phyloP scores from a whole-genome alignment of 2,329 filamentous ascomycete genomes.

The Claviceps lovelessii region DNA sequence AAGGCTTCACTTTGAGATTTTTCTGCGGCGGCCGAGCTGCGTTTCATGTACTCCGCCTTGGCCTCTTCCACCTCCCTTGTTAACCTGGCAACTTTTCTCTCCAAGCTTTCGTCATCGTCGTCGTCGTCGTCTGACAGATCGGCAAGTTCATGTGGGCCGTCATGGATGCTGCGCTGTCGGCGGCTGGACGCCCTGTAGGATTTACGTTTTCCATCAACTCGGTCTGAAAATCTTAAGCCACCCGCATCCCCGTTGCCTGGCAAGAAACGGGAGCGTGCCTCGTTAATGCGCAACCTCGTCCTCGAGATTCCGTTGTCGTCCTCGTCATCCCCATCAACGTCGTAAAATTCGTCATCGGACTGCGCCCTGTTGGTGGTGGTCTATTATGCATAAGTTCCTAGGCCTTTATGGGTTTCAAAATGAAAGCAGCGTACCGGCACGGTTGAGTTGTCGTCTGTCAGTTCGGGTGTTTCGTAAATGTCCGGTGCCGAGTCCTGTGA shows the following conservation, averaged over 20 bases:
- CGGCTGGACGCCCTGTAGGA: constrained; percentile 67
- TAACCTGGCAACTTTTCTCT: constrained; percentile 66
- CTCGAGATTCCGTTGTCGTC: constrained; percentile 52
- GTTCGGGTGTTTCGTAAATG: constrained; percentile 89
- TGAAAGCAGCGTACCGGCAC: constrained; percentile 46
- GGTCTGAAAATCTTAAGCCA: constrained; percentile 79
- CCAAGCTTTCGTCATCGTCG: constrained; percentile 57
- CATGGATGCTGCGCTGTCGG: constrained; percentile 45
- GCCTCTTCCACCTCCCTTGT: constrained; percentile 69
- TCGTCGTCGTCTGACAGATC: constrained; percentile 63
- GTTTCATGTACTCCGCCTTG: constrained; percentile 46
- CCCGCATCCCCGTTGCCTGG: constrained; percentile 61
- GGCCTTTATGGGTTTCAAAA: not conserved
- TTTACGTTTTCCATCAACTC: constrained; percentile 66
- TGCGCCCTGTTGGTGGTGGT: constrained; percentile 40
- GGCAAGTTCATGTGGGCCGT: constrained; percentile 53
- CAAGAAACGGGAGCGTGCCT: constrained; percentile 68
- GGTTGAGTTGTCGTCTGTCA: constrained; percentile 81
- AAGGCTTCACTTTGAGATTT: constrained; percentile 32
- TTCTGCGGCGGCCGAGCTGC: constrained; percentile 31
- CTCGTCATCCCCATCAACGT: constrained; percentile 52
- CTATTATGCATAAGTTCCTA: constrained; percentile 21
- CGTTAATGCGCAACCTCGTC: constrained; percentile 58
- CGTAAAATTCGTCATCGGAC: constrained; percentile 49
- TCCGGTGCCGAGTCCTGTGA: constrained; percentile 76